Base-by-base conservation (phyloP, 371 early-diverging fungal genomes). In the Funneliformis caledonium region DNA sequence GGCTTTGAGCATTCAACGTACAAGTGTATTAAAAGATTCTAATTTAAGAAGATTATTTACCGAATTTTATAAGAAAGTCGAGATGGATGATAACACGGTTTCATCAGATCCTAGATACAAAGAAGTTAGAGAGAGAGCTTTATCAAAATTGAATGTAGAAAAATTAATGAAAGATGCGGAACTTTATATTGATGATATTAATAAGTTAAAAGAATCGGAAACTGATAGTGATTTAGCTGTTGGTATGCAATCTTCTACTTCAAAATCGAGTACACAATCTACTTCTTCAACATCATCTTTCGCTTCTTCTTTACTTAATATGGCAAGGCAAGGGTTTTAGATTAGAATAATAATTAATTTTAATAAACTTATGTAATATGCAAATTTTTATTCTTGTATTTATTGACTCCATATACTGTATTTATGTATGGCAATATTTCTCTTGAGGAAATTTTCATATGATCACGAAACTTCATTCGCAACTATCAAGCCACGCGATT, bases 21-120 rank as follows among this genome's bases (percentile, higher is more conserved):
- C 76, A 14, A 67, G 76, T 3, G 45, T 75, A 22, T 65, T 81
- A 26, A 73, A 76, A 48, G 81, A 81, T 81, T 50, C 60, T 12
- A 45, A 64, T 10, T 52, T 81, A 50, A 60, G 81, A 47, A 81
- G 43, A 19, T 22, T 64, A 5, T 81, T 50, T 70, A 59, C 48
- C 7, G 67, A 81, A 31, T 75, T 43, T 75, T 81, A 75, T 48
- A 81, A 75, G 45, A 59, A 45, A 37, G 16, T 19, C 14, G 81
- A 75, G 43, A 60, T 45, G 1, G 68, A 64, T 26, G 52, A 75
- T 26, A 73, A 26, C 10, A 48, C 22, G 11, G 22, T 80, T 14
- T 45, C 42, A 22, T 31, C n/a, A 37, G 81, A 81, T 67, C 52
- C 75, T n/a, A 52, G n/a, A 52, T 81, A 81, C 31, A 74, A 65